A percentile compares a stretch with the other conserved stretches of the same genome.
These are phyloP conservation scores for Wickerhamiella australiensis DNA, from an alignment of 805 yeast genomes.

Conservation along the genomic window DNA sequence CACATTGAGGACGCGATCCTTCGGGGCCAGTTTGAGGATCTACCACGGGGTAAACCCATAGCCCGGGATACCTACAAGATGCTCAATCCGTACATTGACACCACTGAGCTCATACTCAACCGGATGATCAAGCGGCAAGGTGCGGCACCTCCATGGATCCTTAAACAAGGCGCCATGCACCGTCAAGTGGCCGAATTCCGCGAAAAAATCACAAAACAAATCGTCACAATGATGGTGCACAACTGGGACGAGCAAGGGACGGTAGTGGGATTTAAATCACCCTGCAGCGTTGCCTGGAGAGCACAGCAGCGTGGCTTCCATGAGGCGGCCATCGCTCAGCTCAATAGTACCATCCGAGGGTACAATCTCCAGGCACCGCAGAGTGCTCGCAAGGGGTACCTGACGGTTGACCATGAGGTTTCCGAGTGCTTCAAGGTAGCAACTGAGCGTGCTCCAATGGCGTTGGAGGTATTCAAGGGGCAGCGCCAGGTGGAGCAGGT, in stretches of 20 bases:
- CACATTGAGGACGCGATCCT: slow-evolving; percentile 61
- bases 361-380: slow-evolving; percentile 55
- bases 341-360: slow-evolving; percentile 43
- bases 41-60: slow-evolving; percentile 54
- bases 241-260: slow-evolving; percentile 10
- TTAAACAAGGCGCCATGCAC: slow-evolving; percentile 51
- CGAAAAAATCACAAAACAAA: slow-evolving; percentile 22
- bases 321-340: slow-evolving; percentile 28
- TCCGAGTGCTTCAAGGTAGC: slow-evolving; percentile 31
- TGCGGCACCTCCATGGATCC: slow-evolving; percentile 83
- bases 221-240: slow-evolving; percentile 25
- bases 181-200: slow-evolving; percentile 39
- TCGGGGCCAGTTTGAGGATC: slow-evolving; percentile 54
- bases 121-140: slow-evolving; percentile 62
- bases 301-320: slow-evolving; percentile 26
- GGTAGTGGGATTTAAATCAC: neutral
- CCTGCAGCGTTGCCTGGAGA: slow-evolving; percentile 31
- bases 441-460: slow-evolving; percentile 17
- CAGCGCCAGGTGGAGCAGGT: slow-evolving; percentile 13
- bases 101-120: slow-evolving; percentile 67
- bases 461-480: slow-evolving; percentile 14
- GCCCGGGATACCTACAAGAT: slow-evolving; percentile 27
- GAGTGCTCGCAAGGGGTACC: slow-evolving; percentile 45
- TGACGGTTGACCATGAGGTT: slow-evolving; percentile 36
- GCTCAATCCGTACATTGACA: slow-evolving; percentile 48